Percentiles rank a stretch among this genome's conserved stretches.
Evolutionary conservation across 352 stramenopile species (phyloP).

Genomic region (Phytophthora idaei): DNA sequence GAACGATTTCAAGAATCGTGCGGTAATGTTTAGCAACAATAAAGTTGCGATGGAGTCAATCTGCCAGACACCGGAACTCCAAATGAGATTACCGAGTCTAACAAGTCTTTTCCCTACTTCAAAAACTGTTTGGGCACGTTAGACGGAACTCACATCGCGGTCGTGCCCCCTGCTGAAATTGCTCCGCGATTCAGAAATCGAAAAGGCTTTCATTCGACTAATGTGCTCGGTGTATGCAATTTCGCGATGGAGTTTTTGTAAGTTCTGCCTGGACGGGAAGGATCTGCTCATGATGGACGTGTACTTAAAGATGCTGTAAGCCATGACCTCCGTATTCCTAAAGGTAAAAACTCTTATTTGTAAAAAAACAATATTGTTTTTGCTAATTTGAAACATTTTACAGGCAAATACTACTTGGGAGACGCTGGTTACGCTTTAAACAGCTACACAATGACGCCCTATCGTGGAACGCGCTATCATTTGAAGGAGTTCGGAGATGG

Average conservation of each 20-base stretch:
- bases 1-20: slow-evolving; percentile 1
- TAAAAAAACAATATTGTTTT: too few species aligned
- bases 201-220: slow-evolving; percentile 7
- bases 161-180: neutral
- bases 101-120: slow-evolving; percentile 13
- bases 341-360: neutral
- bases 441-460: slow-evolving; percentile 1
- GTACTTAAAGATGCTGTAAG: neutral
- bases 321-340: neutral
- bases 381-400: neutral
- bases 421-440: slow-evolving; percentile 6
- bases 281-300: neutral
- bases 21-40: neutral
- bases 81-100: neutral
- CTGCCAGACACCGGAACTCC: neutral
- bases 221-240: neutral
- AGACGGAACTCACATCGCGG: slow-evolving; percentile 11
- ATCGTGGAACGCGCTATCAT: slow-evolving; percentile 5
- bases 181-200: slow-evolving; percentile 2
- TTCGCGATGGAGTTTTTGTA: slow-evolving; percentile 1
- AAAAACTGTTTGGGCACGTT: slow-evolving; percentile 8
- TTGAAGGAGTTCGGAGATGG: slow-evolving; percentile 10
- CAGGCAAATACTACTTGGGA: neutral
- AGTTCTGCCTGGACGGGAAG: neutral
- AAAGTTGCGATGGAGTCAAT: neutral